A percentile compares a stretch with the other conserved stretches of the same genome.
phyloP scores from a whole-genome alignment of 345 rosid species.

The Eucalyptus virginea region DNA sequence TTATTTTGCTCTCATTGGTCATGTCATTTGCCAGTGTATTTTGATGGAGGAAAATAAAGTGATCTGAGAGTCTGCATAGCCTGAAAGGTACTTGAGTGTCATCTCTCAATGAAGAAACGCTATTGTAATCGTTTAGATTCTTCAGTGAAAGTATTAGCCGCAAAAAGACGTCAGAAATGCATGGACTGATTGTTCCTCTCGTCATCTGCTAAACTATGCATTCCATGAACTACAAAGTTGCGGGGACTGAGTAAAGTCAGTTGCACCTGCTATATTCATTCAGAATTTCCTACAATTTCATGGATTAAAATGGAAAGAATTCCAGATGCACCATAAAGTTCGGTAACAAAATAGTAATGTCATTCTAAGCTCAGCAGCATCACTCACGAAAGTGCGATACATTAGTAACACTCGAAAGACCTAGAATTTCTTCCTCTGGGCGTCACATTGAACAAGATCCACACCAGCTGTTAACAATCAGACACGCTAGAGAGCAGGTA shows the following conservation, averaged over 20 bases:
- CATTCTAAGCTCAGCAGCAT: background rate
- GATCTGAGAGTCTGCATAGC: background rate
- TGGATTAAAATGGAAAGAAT: background rate
- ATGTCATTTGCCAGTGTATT: background rate
- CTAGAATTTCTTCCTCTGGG: background rate
- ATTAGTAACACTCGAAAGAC: background rate
- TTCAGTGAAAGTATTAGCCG: background rate
- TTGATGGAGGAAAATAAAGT: background rate
- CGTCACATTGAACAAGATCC: background rate
- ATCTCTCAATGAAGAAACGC: background rate
- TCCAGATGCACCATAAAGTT: background rate
- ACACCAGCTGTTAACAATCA: background rate
- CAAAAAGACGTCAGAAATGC: background rate
- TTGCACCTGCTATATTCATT: background rate
- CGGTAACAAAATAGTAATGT: background rate
- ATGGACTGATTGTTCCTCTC: background rate
- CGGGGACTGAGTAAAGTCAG: background rate
- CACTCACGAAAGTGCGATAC: background rate
- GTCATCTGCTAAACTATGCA: background rate
- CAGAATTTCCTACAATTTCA: background rate
- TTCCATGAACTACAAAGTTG: background rate
- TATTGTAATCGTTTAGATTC: background rate
- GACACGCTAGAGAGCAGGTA: too few relatives aligned
- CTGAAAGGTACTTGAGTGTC: background rate
- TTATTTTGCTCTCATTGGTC: background rate